Evolutionary conservation across 1,284 basidiomycete species (phyloP).

Genomic region (Garcileccinum viscosum): DNA sequence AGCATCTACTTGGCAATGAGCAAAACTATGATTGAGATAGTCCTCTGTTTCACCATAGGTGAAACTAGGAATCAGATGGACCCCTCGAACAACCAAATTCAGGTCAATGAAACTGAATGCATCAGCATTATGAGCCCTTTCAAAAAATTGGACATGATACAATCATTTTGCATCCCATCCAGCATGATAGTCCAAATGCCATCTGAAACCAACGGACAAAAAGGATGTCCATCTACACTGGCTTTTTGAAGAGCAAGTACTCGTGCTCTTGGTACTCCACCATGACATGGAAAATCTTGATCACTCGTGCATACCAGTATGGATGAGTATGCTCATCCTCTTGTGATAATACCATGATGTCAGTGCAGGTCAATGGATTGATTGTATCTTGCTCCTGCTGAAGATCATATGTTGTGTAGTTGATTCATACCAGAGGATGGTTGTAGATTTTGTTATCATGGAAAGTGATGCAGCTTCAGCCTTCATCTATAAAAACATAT

Average conservation of each 20-base stretch:
- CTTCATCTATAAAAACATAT: neutral
- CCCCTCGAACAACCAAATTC: neutral
- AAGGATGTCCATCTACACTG: neutral
- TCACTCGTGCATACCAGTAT: slow-evolving; percentile 40
- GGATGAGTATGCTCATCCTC: slow-evolving; percentile 27
- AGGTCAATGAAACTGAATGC: neutral
- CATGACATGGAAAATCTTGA: slow-evolving; percentile 20
- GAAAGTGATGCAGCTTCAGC: neutral
- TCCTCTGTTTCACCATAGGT: too few relatives aligned
- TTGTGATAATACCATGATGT: slow-evolving; percentile 22
- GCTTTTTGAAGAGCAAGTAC: neutral
- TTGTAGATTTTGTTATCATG: neutral
- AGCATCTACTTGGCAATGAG: too few relatives aligned
- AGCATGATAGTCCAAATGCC: neutral
- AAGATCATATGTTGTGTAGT: slow-evolving; percentile 20
- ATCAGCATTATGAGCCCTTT: neutral
- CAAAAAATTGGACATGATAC: neutral
- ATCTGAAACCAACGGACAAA: slow-evolving; percentile 1
- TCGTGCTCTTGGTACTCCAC: neutral
- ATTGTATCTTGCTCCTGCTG: slow-evolving; percentile 32
- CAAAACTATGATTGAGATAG: too few relatives aligned
- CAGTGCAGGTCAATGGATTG: slow-evolving; percentile 11
- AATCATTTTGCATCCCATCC: neutral
- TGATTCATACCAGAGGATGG: neutral
- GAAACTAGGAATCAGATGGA: neutral